A percentile compares a stretch with the other conserved stretches of the same genome.
These are phyloP conservation scores for Flaveria ramosissima DNA, from an alignment of 129 eudicot species.

Conservation along the genomic window DNA sequence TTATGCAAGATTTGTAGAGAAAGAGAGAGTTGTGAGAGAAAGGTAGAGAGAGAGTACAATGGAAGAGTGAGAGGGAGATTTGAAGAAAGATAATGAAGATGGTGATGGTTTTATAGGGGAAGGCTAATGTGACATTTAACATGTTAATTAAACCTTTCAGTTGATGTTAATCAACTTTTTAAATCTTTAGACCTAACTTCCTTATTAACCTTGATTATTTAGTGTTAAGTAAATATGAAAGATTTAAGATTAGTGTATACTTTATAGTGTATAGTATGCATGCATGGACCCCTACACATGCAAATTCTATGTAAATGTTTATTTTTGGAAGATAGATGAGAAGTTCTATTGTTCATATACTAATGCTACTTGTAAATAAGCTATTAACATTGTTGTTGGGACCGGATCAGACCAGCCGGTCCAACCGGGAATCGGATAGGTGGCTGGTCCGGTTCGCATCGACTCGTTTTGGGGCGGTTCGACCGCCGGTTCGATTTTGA, in stretches of 20 bases:
- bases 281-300: constrained; percentile 21
- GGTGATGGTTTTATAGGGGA: constrained; percentile 48
- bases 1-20: constrained; percentile 26
- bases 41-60: constrained; percentile 16
- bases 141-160: constrained; percentile 32
- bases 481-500: no score
- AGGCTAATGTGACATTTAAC: constrained; percentile 38
- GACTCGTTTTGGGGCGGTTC: no score
- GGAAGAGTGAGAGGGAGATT: background rate
- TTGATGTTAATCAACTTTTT: constrained; percentile 30
- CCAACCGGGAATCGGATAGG: no score
- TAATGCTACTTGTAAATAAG: no score
- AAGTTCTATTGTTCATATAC: no score
- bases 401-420: no score
- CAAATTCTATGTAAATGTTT: background rate
- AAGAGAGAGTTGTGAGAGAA: constrained; percentile 20
- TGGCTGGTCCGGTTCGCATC: no score
- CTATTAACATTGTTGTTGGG: no score
- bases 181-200: constrained; percentile 50
- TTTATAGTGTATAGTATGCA: background rate
- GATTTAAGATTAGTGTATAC: background rate
- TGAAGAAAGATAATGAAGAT: constrained; percentile 49
- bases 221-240: background rate
- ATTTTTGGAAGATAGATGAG: background rate
- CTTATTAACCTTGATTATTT: constrained; percentile 22